Base-by-base conservation (phyloP, 177 flowering plant species). In the Vitis hybrid region DNA sequence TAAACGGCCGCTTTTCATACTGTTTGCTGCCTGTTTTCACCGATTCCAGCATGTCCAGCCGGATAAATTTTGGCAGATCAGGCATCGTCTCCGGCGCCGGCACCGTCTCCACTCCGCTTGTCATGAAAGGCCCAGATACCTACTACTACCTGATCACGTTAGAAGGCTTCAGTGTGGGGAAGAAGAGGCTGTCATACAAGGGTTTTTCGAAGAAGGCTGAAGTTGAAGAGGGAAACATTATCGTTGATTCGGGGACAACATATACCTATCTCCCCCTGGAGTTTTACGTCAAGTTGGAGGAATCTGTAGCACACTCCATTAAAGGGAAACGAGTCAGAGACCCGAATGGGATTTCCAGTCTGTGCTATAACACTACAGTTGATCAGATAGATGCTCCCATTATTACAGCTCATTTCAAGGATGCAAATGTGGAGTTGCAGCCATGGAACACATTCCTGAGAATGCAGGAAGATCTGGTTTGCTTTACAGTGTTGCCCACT, bases 191-290 rank as follows among this genome's bases (percentile, higher is more conserved):
- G 1, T 53, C 6, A 16, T 2, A 1, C 22, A 2, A 20, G 45
- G 0, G 11, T 3, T 2, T 2, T 16, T 2, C 16, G 57, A 9
- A 3, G 20, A 1, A 12, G 26, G 0, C 51, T 49, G 3, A n/a
- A 6, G 15, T 52, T 2, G 4, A 12, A 2, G 78, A 75, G 48
- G 89, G 86, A 0, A 84, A 84, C 69, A 82, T 86, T 7, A 75
- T 89, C 51, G 82, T 90, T 10, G 93, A 90, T 66, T 86, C 91
- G 0, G 90, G 93, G 1, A 87, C 91, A 0, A 79, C 86, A 0
- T 12, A 81, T 8, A 82, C 86, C 0, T 1, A 75, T 0, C 64
- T 90, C 1, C 82, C 84, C 0, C 1, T 13, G 0, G 70, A 61
- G 1, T 48, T 84, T 3, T 79, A 72, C 69, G 0, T 39, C 0